Base-by-base conservation (phyloP, 768 basidiomycete species). In the Candolleomyces efflorescens region DNA sequence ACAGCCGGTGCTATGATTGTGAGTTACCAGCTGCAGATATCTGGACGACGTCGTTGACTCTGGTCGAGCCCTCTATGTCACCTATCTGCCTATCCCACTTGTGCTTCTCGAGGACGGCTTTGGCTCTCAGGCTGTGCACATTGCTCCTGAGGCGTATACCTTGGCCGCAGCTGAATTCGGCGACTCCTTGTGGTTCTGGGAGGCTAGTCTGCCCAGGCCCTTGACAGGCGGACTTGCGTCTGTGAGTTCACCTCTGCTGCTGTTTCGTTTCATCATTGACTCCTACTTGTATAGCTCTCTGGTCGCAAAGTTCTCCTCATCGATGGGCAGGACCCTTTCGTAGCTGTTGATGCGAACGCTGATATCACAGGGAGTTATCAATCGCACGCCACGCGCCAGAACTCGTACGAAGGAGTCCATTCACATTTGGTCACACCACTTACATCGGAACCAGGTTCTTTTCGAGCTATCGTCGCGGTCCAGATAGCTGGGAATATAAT, bases 291-390 rank as follows among this genome's bases (percentile, higher is more conserved):
- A 52, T 37, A 75, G 75, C 69, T 77, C 44, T 75, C 77, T 27
- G 84, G 84, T 0, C 82, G 83, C 5, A 76, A 75, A 64, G 82
- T 86, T 4, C 66, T 84, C 7, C 64, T 67, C 2, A 84, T 85
- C 63, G 78, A 86, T 57, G 81, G 78, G 5, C 67, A 73, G 55
- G 75, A 79, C 59, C 83, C 84, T 4, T 82, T 75, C 44, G 70
- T 71, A 7, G 78, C 80, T 17, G 80, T 86, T 2, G 68, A 85
- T 59, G 74, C 71, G n/a, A 85, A 83, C 63, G 79, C 82, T 0
- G 54, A 68, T n/a, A 77, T 79, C 50, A 74, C 79, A 13, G 83
- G 83, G 3, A 71, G 78, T 60, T 86, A 75, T 68, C 82, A 85
- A 63, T 74, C 71, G 2, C 71, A 81, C 36, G 77, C 77, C 9